Percentiles rank a stretch among this genome's conserved stretches.
These are phyloP conservation scores for Erodium moschatum DNA, from an alignment of 441 rosid species.

Conservation along the genomic window DNA sequence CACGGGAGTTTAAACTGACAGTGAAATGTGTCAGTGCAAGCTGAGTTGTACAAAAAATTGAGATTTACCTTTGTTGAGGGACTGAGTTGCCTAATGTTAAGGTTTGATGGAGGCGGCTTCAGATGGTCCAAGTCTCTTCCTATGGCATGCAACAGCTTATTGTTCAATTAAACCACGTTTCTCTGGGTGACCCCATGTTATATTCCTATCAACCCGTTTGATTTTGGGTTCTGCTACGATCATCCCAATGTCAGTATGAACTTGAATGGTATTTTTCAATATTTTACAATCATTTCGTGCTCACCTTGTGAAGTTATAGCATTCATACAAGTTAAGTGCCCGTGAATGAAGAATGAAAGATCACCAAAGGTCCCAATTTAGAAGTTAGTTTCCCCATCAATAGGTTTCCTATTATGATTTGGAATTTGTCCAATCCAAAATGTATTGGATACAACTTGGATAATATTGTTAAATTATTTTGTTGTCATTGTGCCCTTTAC, in stretches of 20 bases:
- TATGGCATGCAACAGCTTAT: slow-evolving; percentile 9
- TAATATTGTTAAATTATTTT: slow-evolving; percentile 12
- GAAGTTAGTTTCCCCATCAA: not conserved
- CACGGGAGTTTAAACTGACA: slow-evolving; percentile 1
- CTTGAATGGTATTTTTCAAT: not conserved
- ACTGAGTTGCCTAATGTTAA: slow-evolving; percentile 2
- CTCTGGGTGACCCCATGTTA: slow-evolving; percentile 10
- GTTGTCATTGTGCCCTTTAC: slow-evolving; percentile 21
- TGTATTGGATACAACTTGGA: not conserved
- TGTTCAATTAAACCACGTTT: slow-evolving; percentile 12
- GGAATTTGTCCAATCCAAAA: slow-evolving; percentile 4
- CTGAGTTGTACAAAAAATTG: slow-evolving; percentile 3
- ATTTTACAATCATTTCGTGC: not conserved
- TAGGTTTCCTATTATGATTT: slow-evolving; percentile 8
- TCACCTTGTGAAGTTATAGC: not conserved
- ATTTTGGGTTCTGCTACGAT: slow-evolving; percentile 8
- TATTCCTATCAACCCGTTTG: slow-evolving; percentile 10
- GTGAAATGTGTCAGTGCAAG: slow-evolving; percentile 10
- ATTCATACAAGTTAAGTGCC: not conserved
- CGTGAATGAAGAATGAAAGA: slow-evolving; percentile 3
- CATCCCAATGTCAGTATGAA: not conserved
- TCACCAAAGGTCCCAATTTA: not conserved
- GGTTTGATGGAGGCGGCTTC: slow-evolving; percentile 9
- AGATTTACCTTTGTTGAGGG: slow-evolving; percentile 15
- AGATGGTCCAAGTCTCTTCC: slow-evolving; percentile 20